These are phyloP conservation scores for Alternaria sp. DNA, from an alignment of 2,329 filamentous ascomycete species.

Conservation along the genomic window DNA sequence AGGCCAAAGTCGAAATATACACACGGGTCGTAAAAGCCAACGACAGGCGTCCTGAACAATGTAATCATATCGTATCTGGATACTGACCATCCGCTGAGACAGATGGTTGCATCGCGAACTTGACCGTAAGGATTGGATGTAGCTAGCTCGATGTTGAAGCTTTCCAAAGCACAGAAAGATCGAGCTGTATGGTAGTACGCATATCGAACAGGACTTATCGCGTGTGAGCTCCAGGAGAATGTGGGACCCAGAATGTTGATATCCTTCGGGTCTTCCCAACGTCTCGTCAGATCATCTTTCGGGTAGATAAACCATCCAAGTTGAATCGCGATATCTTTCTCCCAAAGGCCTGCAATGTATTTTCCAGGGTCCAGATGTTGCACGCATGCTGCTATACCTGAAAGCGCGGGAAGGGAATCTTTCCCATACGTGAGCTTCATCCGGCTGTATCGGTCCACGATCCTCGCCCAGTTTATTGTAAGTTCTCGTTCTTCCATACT, in stretches of 20 bases:
- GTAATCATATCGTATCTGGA: background rate
- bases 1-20: no score
- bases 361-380: background rate
- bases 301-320: background rate
- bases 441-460: background rate
- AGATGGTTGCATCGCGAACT: background rate
- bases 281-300: background rate
- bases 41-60: no score
- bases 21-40: no score
- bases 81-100: background rate
- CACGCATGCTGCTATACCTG: background rate
- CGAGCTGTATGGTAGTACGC: background rate
- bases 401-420: background rate
- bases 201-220: rapidly evolving
- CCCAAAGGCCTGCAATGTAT: background rate
- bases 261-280: background rate
- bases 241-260: background rate
- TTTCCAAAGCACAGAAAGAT: background rate
- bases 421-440: background rate
- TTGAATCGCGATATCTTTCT: background rate
- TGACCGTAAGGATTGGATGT: background rate
- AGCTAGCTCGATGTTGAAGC: background rate
- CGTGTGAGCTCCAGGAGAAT: background rate
- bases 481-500: background rate
- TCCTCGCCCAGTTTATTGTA: rapidly evolving